These are phyloP conservation scores for Hordeum vulgare DNA, from an alignment of 176 grass and related monocot species.

Conservation along the genomic window MorexV3_pseudomolecules_assembly NC_058521.1:6248000-6248499, in stretches of 20 bases:
- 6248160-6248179: neutral
- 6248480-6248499: neutral
- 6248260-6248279: conserved; percentile 93
- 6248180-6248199: neutral
- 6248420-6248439: conserved; percentile 5
- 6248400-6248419: conserved; percentile 85
- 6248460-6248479: neutral
- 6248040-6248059: neutral
- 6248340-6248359: conserved; percentile 94
- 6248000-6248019: neutral
- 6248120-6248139: conserved; percentile 89
- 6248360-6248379: conserved; percentile 98
- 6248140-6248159: conserved; percentile 84
- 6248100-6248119: conserved; percentile 97
- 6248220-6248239: neutral
- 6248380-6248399: conserved; percentile 86
- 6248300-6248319: conserved; percentile 99
- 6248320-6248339: conserved; percentile 98
- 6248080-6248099: conserved; percentile 90
- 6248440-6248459: neutral
- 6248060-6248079: conserved; percentile 44
- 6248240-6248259: conserved; percentile 95
- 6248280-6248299: conserved; percentile 75
- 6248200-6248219: neutral
- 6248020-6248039: neutral